phyloP scores from a whole-genome alignment of 139 green algal species.

The Penium margaritaceum region DNA sequence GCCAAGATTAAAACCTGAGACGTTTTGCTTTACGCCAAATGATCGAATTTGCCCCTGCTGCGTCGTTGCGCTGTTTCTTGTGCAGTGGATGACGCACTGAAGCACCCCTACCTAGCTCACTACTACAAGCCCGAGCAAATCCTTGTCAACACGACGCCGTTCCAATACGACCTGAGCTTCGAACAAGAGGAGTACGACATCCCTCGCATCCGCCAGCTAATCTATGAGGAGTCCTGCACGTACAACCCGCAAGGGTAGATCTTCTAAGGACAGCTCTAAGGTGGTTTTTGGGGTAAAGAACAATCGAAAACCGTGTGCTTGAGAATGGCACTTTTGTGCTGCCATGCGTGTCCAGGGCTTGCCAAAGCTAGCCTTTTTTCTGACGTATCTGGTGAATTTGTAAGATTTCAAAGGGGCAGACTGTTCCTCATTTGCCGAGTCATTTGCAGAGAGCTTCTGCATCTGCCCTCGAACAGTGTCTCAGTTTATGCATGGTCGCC shows the following conservation, averaged over 20 bases:
- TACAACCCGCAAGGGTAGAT: constrained; percentile 26
- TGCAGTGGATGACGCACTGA: constrained; percentile 58
- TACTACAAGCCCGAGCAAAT: constrained; percentile 87
- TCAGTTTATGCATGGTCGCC: no score
- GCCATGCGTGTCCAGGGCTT: no score
- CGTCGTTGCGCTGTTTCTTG: neutral
- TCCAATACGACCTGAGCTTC: constrained; percentile 39
- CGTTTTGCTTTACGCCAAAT: neutral
- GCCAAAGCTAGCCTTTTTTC: no score
- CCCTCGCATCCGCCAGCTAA: constrained; percentile 18
- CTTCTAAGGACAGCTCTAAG: no score
- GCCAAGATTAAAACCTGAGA: constrained; percentile 79
- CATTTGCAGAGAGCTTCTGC: no score
- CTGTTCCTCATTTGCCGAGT: no score
- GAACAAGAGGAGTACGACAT: constrained; percentile 26
- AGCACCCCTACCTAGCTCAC: constrained; percentile 86
- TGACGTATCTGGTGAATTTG: no score
- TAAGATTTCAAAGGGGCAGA: no score
- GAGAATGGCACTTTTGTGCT: no score
- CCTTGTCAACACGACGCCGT: constrained; percentile 48
- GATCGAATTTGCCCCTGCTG: neutral
- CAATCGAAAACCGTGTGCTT: no score
- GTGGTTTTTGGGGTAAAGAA: no score
- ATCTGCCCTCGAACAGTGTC: no score
- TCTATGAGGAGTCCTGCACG: constrained; percentile 30